Conservation (phyloP, 768 basidiomycete species). For the Serpula lacrymans region DNA sequence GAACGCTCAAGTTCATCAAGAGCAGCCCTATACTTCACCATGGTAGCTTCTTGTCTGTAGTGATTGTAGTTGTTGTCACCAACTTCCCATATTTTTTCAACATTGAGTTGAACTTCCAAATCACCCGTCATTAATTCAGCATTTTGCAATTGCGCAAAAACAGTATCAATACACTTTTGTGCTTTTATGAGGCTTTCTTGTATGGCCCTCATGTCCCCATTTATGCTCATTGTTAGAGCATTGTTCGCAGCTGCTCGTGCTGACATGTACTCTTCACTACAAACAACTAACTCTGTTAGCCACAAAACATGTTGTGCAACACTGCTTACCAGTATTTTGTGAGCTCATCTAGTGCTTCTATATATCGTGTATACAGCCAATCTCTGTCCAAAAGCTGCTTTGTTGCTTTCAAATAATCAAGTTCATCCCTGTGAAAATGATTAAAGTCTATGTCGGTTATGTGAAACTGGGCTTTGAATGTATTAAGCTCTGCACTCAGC, state of each 20-base stretch:
- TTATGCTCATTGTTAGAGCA: neutral
- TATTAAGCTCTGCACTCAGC: slow-evolving; percentile 1
- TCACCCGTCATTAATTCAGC: no score
- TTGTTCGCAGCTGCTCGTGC: neutral
- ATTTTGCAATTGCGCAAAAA: no score
- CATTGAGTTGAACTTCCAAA: neutral
- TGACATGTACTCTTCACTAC: no score
- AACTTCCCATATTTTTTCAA: neutral
- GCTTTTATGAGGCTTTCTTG: no score
- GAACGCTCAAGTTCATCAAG: slow-evolving; percentile 25
- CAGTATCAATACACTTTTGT: neutral
- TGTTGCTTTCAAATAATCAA: neutral
- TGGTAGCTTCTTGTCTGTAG: neutral
- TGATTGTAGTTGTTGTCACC: neutral
- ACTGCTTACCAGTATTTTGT: neutral
- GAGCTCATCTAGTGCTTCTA: slow-evolving; percentile 3
- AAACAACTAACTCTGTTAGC: neutral
- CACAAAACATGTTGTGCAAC: neutral
- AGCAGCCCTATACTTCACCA: neutral
- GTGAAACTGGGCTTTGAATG: neutral
- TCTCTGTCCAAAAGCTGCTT: neutral
- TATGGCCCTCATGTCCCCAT: no score
- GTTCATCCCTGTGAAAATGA: slow-evolving; percentile 3
- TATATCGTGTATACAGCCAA: neutral
- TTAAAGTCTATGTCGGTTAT: slow-evolving; percentile 4